These are phyloP conservation scores for Aspergillus cavernicola DNA, from an alignment of 495 filamentous ascomycete genomes.

Conservation along the genomic window DNA sequence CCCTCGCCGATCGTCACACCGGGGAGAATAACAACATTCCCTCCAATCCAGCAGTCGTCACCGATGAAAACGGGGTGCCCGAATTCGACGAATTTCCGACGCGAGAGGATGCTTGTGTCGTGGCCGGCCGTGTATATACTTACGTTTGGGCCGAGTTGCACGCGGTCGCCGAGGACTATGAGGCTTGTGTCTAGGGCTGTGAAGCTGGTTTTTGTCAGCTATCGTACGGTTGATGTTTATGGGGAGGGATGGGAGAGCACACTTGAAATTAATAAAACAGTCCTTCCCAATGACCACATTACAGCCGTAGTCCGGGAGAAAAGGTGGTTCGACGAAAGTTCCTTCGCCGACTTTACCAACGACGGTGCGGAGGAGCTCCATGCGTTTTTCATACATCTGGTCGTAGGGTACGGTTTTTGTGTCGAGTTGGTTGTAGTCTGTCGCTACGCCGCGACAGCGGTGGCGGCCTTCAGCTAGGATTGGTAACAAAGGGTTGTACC, in stretches of 20 bases:
- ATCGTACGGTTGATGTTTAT: background rate
- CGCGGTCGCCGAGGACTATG: conserved; percentile 70
- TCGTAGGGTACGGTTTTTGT: conserved; percentile 36
- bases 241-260: conserved; percentile 3
- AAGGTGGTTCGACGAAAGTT: conserved; percentile 48
- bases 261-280: conserved; percentile 54
- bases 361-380: conserved; percentile 36
- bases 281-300: conserved; percentile 48
- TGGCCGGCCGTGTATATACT: conserved; percentile 65
- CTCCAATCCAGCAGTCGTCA: conserved; percentile 85
- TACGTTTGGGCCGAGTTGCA: conserved; percentile 72
- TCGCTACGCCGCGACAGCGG: conserved; percentile 37
- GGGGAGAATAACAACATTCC: conserved; percentile 63
- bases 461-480: conserved; percentile 41
- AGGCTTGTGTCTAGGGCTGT: conserved; percentile 71
- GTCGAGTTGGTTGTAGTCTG: conserved; percentile 48
- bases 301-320: conserved; percentile 53
- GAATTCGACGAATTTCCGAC: conserved; percentile 66
- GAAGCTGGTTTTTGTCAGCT: conserved; percentile 23
- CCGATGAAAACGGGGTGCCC: conserved; percentile 70
- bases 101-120: conserved; percentile 65
- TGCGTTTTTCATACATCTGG: conserved; percentile 28
- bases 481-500: conserved; percentile 43
- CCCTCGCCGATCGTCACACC: conserved; percentile 60
- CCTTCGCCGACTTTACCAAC: conserved; percentile 43